Evolutionary conservation across 306 rosid genomes (phyloP).

Genomic region (Purshia tridentata): DNA sequence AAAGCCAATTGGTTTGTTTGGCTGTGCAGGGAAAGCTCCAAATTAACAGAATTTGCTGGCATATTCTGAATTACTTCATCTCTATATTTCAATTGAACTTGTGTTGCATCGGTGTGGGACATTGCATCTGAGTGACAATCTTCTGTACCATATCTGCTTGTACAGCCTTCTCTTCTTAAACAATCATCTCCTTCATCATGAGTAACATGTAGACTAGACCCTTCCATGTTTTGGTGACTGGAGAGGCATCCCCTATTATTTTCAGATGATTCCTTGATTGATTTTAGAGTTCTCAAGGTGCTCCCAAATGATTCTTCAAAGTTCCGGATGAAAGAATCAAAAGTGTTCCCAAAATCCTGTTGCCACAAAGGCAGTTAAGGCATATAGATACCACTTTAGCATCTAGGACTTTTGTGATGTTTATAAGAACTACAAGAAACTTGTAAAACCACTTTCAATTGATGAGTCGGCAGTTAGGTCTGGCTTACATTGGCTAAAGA

Average conservation of each 20-base stretch:
- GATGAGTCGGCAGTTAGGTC: constrained; percentile 38
- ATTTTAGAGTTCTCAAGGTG: constrained; percentile 74
- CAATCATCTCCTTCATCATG: constrained; percentile 21
- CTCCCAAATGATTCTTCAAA: constrained; percentile 81
- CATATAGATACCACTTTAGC: constrained; percentile 35
- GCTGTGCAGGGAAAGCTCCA: constrained; percentile 40
- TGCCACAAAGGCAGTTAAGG: constrained; percentile 37
- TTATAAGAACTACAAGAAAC: constrained; percentile 34
- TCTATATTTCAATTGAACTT: constrained; percentile 29
- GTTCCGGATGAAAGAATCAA: constrained; percentile 65
- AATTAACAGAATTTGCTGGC: constrained; percentile 33
- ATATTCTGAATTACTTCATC: constrained; percentile 40
- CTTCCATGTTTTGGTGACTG: constrained; percentile 27
- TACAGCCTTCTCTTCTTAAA: constrained; percentile 28
- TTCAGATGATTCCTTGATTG: constrained; percentile 52
- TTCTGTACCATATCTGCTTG: constrained; percentile 32
- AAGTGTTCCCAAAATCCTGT: constrained; percentile 79
- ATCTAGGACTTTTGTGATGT: constrained; percentile 36
- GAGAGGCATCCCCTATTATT: constrained; percentile 27
- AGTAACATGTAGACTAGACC: constrained; percentile 29
- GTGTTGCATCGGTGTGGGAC: constrained; percentile 14
- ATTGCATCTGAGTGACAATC: constrained; percentile 31
- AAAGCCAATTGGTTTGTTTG: constrained; percentile 47
- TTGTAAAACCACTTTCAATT: constrained; percentile 39
- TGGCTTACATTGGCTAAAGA: constrained; percentile 89